Evolutionary conservation across 495 filamentous ascomycete genomes (phyloP), one percentile per base, ranked within the genome.

Genomic region (Trichoderma orchidacearum): DNA sequence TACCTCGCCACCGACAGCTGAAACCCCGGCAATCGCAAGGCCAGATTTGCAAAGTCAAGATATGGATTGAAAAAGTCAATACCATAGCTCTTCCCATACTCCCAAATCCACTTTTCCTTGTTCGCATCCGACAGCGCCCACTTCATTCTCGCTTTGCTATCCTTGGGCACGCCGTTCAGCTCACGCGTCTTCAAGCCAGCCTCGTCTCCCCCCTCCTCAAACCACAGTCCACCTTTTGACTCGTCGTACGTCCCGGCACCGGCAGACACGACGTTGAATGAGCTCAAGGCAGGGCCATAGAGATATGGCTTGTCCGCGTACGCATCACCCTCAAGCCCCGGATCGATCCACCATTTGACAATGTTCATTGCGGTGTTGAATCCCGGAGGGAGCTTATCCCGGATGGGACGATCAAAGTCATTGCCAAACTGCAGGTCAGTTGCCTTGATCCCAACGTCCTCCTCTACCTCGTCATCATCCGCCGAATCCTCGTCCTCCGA

Each of bases 1-100:
- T 95, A 92, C 54, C 80, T 81, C 62, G 90, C 75, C 25, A 93
- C 84, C 17, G 84, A 83, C 3, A 96, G 64, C 8, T 75, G 77
- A 56, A 90, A 89, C 0, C 90, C 89, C 5, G 92, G 92, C 17
- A 97, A 62, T 53, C 81, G 78, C 21, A 97, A 68, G n/a, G 85
- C 77, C 62, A 95, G 88, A 56, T 86, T 85, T 76, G 60, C 58
- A 55, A 96, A 95, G 66, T 90, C 86, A 38, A 98, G 65, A 73
- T 91, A 96, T n/a, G 84, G 82, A 64, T 96, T 96, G 62, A 83
- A 93, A 69, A 98, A 96, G 68, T 96, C 92, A 41, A 80, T 78
- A 28, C 74, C 69, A 67, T 95, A 95, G 51, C 76, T 70, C 58
- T 67, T 63, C 3, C 71, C 79, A 51, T 70, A 75, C 61, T 73